Conservation (phyloP, 495 filamentous ascomycete genomes). For the Trichoderma gamsii region DNA sequence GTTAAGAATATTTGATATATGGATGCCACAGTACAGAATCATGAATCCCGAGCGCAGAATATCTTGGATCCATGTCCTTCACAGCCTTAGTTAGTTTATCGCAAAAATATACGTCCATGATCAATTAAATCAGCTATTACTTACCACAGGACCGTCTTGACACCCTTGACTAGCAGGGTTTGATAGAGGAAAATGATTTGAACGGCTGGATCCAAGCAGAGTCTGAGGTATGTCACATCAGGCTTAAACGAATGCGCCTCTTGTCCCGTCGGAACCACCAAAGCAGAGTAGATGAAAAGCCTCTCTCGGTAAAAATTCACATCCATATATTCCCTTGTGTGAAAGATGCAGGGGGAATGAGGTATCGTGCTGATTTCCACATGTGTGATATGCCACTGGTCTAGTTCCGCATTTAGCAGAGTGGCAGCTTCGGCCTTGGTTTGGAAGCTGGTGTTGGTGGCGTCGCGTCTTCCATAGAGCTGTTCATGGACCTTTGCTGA, state of each 20-base stretch:
- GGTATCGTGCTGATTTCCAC: neutral
- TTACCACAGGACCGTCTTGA: constrained; percentile 5
- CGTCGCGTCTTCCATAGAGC: neutral
- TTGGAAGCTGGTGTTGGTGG: neutral
- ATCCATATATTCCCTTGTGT: constrained; percentile 3
- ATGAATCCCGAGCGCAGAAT: constrained; percentile 2
- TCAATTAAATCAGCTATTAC: neutral
- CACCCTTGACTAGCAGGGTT: neutral
- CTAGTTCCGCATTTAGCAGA: neutral
- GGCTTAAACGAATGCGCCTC: constrained; percentile 1
- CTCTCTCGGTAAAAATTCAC: constrained; percentile 3
- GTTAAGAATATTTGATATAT: constrained; percentile 3
- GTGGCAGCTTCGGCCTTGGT: neutral
- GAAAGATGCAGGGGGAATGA: constrained; percentile 1
- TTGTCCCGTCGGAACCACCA: neutral
- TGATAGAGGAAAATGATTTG: constrained; percentile 8
- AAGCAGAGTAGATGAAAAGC: constrained; percentile 2
- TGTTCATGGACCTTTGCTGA: constrained; percentile 5
- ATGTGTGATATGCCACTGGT: neutral
- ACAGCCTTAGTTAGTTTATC: neutral
- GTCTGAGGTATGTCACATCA: constrained; percentile 2
- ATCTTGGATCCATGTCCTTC: neutral
- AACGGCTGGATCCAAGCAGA: neutral
- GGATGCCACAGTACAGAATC: neutral
- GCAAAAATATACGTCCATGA: too few relatives aligned